Evolutionary conservation across 768 basidiomycete species (phyloP).

Genomic region (Artomyces pyxidatus): DNA sequence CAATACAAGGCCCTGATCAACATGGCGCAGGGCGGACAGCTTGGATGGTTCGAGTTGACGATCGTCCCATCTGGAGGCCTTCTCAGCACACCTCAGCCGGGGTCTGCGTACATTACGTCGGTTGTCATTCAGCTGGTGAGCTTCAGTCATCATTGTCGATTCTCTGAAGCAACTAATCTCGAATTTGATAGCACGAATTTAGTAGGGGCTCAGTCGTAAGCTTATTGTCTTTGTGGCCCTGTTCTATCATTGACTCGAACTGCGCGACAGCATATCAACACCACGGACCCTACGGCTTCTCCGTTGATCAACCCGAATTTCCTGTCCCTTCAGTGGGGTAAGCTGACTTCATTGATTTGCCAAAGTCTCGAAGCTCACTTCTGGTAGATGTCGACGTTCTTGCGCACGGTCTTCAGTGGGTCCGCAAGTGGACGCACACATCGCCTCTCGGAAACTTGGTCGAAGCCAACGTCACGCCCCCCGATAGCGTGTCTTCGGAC

Average conservation of each 20-base stretch:
- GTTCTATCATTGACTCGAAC: too few relatives aligned
- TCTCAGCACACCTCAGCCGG: neutral
- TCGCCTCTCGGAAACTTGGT: neutral
- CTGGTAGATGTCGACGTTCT: neutral
- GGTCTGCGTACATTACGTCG: neutral
- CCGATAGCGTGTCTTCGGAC: neutral
- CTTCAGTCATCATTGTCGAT: neutral
- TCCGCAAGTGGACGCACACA: neutral
- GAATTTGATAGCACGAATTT: neutral
- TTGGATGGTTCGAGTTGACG: neutral
- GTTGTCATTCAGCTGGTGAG: neutral
- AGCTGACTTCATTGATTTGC: too few relatives aligned
- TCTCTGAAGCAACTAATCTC: neutral
- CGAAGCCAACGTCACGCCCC: neutral
- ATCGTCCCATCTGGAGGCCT: neutral
- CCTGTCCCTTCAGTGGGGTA: neutral
- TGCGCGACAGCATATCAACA: neutral
- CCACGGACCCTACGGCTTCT: neutral
- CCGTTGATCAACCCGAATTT: neutral
- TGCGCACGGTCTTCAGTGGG: neutral
- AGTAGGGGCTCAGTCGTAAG: neutral
- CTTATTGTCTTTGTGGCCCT: too few relatives aligned
- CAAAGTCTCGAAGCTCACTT: too few relatives aligned
- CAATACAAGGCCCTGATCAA: neutral
- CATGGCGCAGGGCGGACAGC: neutral